phyloP scores from a whole-genome alignment of 257 asterid species.

The Nicotiana noctiflora region DNA sequence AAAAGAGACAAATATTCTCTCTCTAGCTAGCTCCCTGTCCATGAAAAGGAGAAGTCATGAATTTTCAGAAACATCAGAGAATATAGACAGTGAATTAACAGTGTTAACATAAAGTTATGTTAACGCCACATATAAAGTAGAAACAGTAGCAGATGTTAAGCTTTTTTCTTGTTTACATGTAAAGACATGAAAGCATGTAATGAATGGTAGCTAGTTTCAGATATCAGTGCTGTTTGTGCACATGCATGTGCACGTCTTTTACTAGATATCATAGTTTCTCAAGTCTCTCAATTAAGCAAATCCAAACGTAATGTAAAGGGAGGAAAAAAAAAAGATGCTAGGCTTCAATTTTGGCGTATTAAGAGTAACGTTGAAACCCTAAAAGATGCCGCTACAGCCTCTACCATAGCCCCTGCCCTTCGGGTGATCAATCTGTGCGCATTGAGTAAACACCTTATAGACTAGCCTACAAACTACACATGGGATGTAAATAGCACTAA shows the following conservation, averaged over 20 bases:
- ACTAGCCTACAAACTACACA: no score
- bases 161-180: background rate
- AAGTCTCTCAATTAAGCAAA: background rate
- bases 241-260: background rate
- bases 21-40: background rate
- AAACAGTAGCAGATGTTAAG: background rate
- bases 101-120: background rate
- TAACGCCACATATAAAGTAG: background rate
- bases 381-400: background rate
- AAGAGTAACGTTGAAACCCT: background rate
- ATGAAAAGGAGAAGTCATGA: slow-evolving; percentile 1
- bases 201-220: background rate
- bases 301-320: background rate
- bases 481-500: no score
- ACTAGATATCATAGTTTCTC: background rate
- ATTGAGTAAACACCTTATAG: no score
- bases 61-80: background rate
- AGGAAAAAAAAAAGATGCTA: background rate
- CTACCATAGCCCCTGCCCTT: no score
- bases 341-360: background rate
- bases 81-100: background rate
- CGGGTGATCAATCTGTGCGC: no score
- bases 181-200: background rate
- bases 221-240: background rate
- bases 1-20: slow-evolving; percentile 5